These are phyloP conservation scores for Phylloporus arenicola DNA, from an alignment of 768 basidiomycete species.

Conservation along the genomic window DNA sequence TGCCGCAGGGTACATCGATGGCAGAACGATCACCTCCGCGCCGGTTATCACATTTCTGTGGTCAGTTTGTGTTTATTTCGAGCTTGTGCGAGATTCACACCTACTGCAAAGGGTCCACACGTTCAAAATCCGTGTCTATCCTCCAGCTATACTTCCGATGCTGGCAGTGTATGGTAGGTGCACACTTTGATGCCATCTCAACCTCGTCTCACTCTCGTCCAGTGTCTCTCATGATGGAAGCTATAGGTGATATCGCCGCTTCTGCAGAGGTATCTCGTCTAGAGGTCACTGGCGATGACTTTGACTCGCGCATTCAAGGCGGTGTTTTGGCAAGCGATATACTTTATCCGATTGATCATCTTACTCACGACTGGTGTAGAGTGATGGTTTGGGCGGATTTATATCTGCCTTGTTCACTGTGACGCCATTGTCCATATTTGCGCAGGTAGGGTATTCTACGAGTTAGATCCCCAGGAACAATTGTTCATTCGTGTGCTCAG, in stretches of 20 bases:
- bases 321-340: slow-evolving; percentile 54
- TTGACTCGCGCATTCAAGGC: slow-evolving; percentile 79
- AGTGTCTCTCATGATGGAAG: slow-evolving; percentile 78
- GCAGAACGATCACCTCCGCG: slow-evolving; percentile 55
- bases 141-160: slow-evolving; percentile 61
- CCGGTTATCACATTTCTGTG: slow-evolving; percentile 82
- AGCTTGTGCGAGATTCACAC: background rate
- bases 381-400: slow-evolving; percentile 79
- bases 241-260: slow-evolving; percentile 80
- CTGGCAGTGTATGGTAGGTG: slow-evolving; percentile 50
- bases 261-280: slow-evolving; percentile 77
- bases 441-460: slow-evolving; percentile 38
- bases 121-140: slow-evolving; percentile 73
- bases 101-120: slow-evolving; percentile 58
- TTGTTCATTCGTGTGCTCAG: slow-evolving; percentile 24
- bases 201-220: slow-evolving; percentile 3
- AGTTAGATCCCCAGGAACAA: background rate
- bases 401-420: slow-evolving; percentile 77
- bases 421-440: slow-evolving; percentile 74
- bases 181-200: background rate
- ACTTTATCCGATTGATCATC: background rate
- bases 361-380: slow-evolving; percentile 28
- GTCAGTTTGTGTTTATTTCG: slow-evolving; percentile 25
- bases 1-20: slow-evolving; percentile 71
- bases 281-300: slow-evolving; percentile 66